These are phyloP conservation scores for Centrapalus pauciflorus DNA, from an alignment of 129 eudicot species.

Conservation along the genomic window DNA sequence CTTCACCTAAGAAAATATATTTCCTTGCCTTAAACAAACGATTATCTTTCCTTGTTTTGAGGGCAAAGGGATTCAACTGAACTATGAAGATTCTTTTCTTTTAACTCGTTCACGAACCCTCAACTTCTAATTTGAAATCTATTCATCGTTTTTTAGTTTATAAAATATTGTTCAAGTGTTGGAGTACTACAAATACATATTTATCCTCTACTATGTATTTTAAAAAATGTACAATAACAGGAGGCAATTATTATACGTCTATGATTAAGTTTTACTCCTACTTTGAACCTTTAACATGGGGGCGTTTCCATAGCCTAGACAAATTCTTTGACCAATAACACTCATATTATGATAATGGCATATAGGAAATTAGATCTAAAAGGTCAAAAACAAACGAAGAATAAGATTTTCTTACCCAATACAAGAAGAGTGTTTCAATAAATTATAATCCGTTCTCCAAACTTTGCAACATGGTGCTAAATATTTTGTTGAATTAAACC, in stretches of 20 bases:
- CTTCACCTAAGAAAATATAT: too few species aligned
- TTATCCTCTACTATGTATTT: too few species aligned
- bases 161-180: background rate
- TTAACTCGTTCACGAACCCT: too few species aligned
- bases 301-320: background rate
- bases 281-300: background rate
- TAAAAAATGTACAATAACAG: too few species aligned
- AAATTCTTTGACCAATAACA: background rate
- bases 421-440: conserved; percentile 1
- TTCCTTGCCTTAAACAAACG: too few species aligned
- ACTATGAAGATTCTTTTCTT: too few species aligned
- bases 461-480: background rate
- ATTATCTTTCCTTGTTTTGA: too few species aligned
- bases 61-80: too few species aligned
- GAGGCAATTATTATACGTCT: background rate
- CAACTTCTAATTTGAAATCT: background rate
- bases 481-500: background rate
- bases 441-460: background rate
- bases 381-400: background rate
- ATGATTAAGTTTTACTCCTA: too few species aligned
- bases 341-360: background rate
- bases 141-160: background rate
- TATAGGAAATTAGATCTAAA: background rate
- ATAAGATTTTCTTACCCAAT: conserved; percentile 2
- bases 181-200: background rate